Evolutionary conservation across 208 protist species (phyloP).

Genomic region (Trypanosoma platydactyli): DNA sequence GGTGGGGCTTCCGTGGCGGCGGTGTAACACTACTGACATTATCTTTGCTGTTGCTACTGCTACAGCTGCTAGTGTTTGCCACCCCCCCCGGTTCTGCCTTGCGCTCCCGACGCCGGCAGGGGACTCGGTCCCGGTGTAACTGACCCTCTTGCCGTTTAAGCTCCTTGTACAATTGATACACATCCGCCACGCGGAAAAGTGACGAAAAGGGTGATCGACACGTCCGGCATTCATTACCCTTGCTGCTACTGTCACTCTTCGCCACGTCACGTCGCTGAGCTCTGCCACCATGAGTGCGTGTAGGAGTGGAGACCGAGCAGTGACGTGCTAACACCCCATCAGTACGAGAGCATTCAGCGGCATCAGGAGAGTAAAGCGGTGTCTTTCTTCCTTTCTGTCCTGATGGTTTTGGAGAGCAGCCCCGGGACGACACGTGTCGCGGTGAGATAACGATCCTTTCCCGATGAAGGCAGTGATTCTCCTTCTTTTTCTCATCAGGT

Average conservation of each 20-base stretch:
- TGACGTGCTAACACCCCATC: not conserved
- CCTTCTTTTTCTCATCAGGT: no score
- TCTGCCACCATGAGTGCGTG: not conserved
- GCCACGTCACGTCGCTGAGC: no score
- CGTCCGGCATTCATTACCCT: not conserved
- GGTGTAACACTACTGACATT: not conserved
- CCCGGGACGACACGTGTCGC: not conserved
- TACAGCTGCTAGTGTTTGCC: not conserved
- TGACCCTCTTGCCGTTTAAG: constrained; percentile 18
- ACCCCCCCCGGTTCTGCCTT: not conserved
- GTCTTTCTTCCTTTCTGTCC: not conserved
- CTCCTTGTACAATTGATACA: constrained; percentile 24
- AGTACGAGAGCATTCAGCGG: not conserved
- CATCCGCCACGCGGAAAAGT: constrained; percentile 20
- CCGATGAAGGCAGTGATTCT: not conserved
- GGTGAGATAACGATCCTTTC: not conserved
- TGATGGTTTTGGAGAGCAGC: not conserved
- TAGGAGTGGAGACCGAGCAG: not conserved
- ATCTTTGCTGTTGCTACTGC: no score
- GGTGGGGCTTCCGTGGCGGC: not conserved
- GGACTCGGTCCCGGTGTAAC: constrained; percentile 9
- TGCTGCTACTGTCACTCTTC: not conserved
- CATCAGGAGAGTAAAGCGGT: not conserved
- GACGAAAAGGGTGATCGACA: not conserved
- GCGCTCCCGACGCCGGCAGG: not conserved